These are phyloP conservation scores for Salix caprea DNA, from an alignment of 345 rosid genomes.

Conservation along the genomic window DNA sequence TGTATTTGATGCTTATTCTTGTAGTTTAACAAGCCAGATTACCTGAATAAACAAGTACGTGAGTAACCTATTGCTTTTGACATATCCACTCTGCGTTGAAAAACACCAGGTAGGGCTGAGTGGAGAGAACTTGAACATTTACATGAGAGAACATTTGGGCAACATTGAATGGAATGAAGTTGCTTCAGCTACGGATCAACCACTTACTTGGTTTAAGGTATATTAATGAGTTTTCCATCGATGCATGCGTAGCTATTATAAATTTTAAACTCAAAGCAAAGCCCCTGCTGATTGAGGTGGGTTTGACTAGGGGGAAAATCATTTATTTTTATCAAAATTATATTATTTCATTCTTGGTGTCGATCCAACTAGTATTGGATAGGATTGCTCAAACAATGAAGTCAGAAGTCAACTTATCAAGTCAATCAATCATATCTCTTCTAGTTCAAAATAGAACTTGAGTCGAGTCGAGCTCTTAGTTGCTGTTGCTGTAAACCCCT, in stretches of 20 bases:
- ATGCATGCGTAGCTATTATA: not conserved
- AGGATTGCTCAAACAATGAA: too few species aligned
- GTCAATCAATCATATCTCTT: too few species aligned
- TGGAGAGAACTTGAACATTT: constrained; percentile 50
- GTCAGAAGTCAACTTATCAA: too few species aligned
- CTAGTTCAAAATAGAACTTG: too few species aligned
- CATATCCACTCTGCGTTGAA: not conserved
- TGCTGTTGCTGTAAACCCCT: too few species aligned
- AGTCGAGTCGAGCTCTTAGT: too few species aligned
- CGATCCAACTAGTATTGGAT: too few species aligned
- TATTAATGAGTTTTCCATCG: not conserved
- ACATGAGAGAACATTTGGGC: constrained; percentile 24
- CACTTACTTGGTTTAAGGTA: constrained; percentile 78
- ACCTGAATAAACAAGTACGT: not conserved
- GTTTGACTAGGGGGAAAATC: too few species aligned
- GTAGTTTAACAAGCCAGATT: not conserved
- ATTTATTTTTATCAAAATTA: too few species aligned
- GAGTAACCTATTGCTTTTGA: too few species aligned
- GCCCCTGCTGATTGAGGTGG: too few species aligned
- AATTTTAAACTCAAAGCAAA: not conserved
- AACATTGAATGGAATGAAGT: constrained; percentile 43
- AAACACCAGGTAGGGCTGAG: constrained; percentile 44
- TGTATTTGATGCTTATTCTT: not conserved
- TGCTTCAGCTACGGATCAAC: constrained; percentile 19
- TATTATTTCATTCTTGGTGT: too few species aligned